Conservation (phyloP, 371 early-diverging fungal genomes). For the Mortierella sp. region DNA sequence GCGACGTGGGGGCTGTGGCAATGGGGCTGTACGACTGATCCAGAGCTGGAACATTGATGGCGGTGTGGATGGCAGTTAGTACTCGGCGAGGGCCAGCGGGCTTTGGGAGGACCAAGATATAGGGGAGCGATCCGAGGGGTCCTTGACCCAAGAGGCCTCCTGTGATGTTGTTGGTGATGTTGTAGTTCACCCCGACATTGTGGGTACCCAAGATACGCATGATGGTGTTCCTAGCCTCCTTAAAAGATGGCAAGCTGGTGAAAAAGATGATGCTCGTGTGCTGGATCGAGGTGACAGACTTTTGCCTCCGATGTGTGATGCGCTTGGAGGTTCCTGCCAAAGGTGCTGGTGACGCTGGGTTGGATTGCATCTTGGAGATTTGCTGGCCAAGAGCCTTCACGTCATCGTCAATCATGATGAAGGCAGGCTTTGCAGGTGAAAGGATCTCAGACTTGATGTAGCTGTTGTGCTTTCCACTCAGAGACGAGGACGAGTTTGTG, state of each 20-base stretch:
- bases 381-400: slow-evolving; percentile 60
- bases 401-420: slow-evolving; percentile 73
- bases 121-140: slow-evolving; percentile 57
- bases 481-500: slow-evolving; percentile 29
- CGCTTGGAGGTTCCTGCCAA: slow-evolving; percentile 19
- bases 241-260: slow-evolving; percentile 66
- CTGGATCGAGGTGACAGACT: slow-evolving; percentile 52
- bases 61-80: slow-evolving; percentile 72
- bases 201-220: slow-evolving; percentile 49
- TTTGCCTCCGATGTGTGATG: slow-evolving; percentile 41
- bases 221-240: slow-evolving; percentile 66
- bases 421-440: slow-evolving; percentile 56
- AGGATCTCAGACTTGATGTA: slow-evolving; percentile 4
- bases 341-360: slow-evolving; percentile 29
- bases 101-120: slow-evolving; percentile 73
- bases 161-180: slow-evolving; percentile 16
- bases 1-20: slow-evolving; percentile 69
- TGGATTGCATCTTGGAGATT: slow-evolving; percentile 57
- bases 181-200: slow-evolving; percentile 26
- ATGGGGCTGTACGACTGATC: slow-evolving; percentile 72
- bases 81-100: slow-evolving; percentile 77
- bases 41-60: slow-evolving; percentile 63
- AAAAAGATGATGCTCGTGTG: slow-evolving; percentile 70
- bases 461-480: slow-evolving; percentile 27
- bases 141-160: slow-evolving; percentile 5